Base-by-base conservation (phyloP, 371 early-diverging fungal genomes). In the Funneliformis caledonium region DNA sequence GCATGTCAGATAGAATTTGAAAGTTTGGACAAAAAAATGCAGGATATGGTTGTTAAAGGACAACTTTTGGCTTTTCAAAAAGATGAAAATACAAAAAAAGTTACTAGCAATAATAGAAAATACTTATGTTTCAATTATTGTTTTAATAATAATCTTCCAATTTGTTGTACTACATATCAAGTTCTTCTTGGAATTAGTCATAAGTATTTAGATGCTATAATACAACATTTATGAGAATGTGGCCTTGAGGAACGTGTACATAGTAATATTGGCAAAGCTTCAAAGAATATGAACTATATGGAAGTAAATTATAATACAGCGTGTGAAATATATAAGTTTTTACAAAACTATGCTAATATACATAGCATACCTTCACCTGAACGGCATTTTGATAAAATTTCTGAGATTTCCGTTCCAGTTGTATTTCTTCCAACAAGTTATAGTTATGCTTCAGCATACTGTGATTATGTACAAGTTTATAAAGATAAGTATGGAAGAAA, bases 161-260 rank as follows among this genome's bases (percentile, higher is more conserved):
- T 67, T 37, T 67, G 68, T 37, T 12, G 19, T 7, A 37, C 10
- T 67, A 67, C 42, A 37, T 67, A 37, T 37, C 4, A 31, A 12
- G 12, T 4, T 37, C 42, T 67, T 37, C 9, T 9, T 67, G 68
- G 37, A 37, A 67, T 67, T 67, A 42, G 42, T 7, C 12, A 37
- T 37, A 9, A 67, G 4, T 37, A 37, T 67, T 67, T 67, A 42
- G 68, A 72, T 48, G 50, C 14, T 73, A 19, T 73, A 52, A 7
- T 12, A 52, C 0, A 73, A 50, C 73, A 50, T 73, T 73, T 50
- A 33, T 0, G 3, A 73, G 26, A 73, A 73, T 8, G 50, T 73
- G 73, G 73, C 11, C 73, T 73, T 72, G 68, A 67, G 31, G 68
- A 67, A 42, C 68, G 68, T 42, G 37, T 67, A 37, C 68, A 67